Percentiles rank a stretch among this genome's conserved stretches.
Evolutionary conservation across 306 rosid species (phyloP).

Genomic region (Malus sylvestris): DNA sequence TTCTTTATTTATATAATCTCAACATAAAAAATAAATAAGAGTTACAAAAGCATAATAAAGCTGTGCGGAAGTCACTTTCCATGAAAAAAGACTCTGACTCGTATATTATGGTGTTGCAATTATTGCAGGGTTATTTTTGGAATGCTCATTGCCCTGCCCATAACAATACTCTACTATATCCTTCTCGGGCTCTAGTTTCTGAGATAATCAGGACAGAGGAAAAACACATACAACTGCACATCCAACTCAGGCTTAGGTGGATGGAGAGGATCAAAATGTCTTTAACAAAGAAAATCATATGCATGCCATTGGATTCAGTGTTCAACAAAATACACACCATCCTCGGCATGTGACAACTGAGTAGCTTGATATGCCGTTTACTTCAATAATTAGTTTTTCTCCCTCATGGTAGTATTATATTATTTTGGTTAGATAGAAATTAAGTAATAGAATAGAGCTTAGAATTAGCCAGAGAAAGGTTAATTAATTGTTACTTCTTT

Average conservation of each 20-base stretch:
- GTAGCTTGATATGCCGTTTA: not conserved
- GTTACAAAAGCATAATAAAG: not conserved
- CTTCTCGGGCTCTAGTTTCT: conserved; percentile 55
- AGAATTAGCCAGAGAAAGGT: not conserved
- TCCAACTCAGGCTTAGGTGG: conserved; percentile 38
- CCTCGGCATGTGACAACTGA: conserved; percentile 14
- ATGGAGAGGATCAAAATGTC: not conserved
- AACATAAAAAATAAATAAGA: too few relatives aligned
- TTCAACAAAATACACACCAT: conserved; percentile 6
- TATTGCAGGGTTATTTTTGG: conserved; percentile 79
- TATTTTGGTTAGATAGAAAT: not conserved
- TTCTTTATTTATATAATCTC: too few relatives aligned
- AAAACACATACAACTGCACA: conserved; percentile 2
- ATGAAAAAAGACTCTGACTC: not conserved
- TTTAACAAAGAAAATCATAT: conserved; percentile 9
- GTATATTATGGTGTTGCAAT: not conserved
- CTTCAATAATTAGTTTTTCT: not conserved
- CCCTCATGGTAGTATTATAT: not conserved
- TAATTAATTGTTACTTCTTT: not conserved
- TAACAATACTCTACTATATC: conserved; percentile 72
- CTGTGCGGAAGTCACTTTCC: not conserved
- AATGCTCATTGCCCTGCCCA: conserved; percentile 78
- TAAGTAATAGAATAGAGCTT: conserved; percentile 7
- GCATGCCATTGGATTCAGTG: conserved; percentile 40
- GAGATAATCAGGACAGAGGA: conserved; percentile 11